Conservation (phyloP, 192 early-diverging fungal species). For the Jimgerdemannia lactiflua region DNA sequence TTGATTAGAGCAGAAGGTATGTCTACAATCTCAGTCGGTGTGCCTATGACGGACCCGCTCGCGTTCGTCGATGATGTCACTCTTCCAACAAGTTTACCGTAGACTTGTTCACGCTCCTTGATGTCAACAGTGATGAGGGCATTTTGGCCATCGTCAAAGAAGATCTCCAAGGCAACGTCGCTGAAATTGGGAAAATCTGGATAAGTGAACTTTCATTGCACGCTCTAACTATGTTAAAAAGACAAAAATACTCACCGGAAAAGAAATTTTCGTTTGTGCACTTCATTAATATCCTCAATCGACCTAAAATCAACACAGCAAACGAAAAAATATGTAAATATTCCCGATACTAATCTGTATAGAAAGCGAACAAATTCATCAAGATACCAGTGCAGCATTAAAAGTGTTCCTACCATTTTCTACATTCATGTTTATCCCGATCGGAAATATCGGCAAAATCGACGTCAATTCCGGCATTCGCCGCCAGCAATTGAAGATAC, state of each 20-base stretch:
- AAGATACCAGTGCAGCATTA: background rate
- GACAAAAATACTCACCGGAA: slow-evolving; percentile 38
- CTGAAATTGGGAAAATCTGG: slow-evolving; percentile 18
- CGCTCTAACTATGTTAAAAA: background rate
- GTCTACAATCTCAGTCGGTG: slow-evolving; percentile 6
- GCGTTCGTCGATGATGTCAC: slow-evolving; percentile 44
- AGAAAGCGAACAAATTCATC: background rate
- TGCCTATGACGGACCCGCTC: slow-evolving; percentile 46
- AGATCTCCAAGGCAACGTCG: slow-evolving; percentile 76
- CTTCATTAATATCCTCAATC: slow-evolving; percentile 61
- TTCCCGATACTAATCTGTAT: slow-evolving; percentile 1
- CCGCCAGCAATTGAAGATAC: slow-evolving; percentile 51
- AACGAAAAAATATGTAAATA: background rate
- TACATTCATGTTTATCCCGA: slow-evolving; percentile 44
- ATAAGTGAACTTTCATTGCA: background rate
- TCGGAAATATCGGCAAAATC: slow-evolving; percentile 28
- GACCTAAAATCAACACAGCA: slow-evolving; percentile 25
- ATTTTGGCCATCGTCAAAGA: slow-evolving; percentile 73
- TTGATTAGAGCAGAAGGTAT: background rate
- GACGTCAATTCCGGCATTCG: slow-evolving; percentile 40
- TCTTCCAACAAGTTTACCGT: slow-evolving; percentile 54
- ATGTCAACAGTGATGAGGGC: slow-evolving; percentile 69
- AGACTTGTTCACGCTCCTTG: slow-evolving; percentile 64
- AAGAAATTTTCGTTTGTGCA: slow-evolving; percentile 59
- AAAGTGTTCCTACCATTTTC: slow-evolving; percentile 32